Conservation (phyloP, 1,284 basidiomycete species). For the Thelephora terrestris region DNA sequence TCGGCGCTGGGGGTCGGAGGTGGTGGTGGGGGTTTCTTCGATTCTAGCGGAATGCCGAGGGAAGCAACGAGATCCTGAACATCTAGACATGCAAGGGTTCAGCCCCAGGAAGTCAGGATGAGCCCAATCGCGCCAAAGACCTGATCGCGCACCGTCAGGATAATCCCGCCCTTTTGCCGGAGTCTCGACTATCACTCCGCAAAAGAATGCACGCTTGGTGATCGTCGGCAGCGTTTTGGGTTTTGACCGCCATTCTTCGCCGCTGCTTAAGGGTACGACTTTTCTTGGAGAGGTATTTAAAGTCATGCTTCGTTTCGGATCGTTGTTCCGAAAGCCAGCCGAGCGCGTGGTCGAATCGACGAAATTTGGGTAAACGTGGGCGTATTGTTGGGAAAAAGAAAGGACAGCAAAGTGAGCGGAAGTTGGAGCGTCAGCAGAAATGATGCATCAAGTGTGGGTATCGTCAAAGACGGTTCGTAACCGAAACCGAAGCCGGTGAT, state of each 20-base stretch:
- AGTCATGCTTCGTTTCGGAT: slow-evolving; percentile 23
- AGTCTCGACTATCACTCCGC: slow-evolving; percentile 73
- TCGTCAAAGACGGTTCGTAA: too few relatives aligned
- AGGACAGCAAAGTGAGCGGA: too few relatives aligned
- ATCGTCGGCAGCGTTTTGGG: slow-evolving; percentile 24
- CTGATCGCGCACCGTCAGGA: slow-evolving; percentile 47
- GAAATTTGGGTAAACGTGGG: too few relatives aligned
- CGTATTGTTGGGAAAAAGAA: too few relatives aligned
- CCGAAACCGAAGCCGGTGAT: too few relatives aligned
- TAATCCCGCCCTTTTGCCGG: slow-evolving; percentile 56
- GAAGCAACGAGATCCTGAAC: slow-evolving; percentile 71
- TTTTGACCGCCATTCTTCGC: slow-evolving; percentile 40
- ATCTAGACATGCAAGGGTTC: slow-evolving; percentile 33
- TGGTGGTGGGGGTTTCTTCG: slow-evolving; percentile 32
- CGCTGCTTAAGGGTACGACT: slow-evolving; percentile 54
- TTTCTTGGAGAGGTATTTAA: slow-evolving; percentile 57
- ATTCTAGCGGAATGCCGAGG: slow-evolving; percentile 52
- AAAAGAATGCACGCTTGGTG: slow-evolving; percentile 71
- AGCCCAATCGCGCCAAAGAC: slow-evolving; percentile 2
- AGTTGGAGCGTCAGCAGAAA: too few relatives aligned
- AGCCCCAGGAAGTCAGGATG: not conserved
- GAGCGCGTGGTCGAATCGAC: too few relatives aligned
- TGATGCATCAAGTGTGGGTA: too few relatives aligned
- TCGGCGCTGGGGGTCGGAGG: slow-evolving; percentile 25
- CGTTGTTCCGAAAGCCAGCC: too few relatives aligned